phyloP scores from a whole-genome alignment of 495 filamentous ascomycete genomes.

The Podospora conica region DNA sequence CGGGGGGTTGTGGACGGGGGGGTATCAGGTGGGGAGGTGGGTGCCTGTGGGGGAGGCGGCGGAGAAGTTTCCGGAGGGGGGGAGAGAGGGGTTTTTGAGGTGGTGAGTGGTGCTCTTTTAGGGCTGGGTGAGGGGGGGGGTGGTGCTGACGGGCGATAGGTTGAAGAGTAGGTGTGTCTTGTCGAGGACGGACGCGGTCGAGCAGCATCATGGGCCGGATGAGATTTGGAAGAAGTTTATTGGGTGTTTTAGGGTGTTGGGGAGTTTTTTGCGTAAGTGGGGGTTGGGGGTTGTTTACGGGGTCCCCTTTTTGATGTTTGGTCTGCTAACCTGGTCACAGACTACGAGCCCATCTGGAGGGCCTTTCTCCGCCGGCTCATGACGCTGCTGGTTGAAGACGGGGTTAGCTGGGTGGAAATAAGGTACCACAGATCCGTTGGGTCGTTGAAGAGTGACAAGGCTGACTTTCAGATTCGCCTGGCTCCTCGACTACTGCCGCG shows the following conservation, averaged over 20 bases:
- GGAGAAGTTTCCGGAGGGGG: slow-evolving; percentile 63
- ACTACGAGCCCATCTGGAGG: slow-evolving; percentile 89
- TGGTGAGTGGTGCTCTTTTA: slow-evolving; percentile 32
- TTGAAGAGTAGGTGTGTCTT: slow-evolving; percentile 67
- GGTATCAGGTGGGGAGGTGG: slow-evolving; percentile 51
- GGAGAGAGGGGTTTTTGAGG: slow-evolving; percentile 60
- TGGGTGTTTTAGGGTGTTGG: slow-evolving; percentile 61
- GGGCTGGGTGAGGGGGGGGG: too few species aligned
- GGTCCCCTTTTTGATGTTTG: neutral
- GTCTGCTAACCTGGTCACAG: neutral
- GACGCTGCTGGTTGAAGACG: slow-evolving; percentile 62
- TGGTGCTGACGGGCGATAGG: slow-evolving; percentile 32
- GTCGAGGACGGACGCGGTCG: slow-evolving; percentile 61
- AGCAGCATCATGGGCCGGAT: slow-evolving; percentile 73
- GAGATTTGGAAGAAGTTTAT: slow-evolving; percentile 75
- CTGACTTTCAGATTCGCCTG: slow-evolving; percentile 46
- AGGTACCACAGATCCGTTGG: slow-evolving; percentile 20
- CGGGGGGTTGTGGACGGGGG: slow-evolving; percentile 5
- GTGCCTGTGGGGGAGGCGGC: slow-evolving; percentile 61
- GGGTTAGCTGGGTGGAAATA: slow-evolving; percentile 74
- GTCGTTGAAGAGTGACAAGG: neutral
- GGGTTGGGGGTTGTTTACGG: neutral
- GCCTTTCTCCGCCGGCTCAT: slow-evolving; percentile 64
- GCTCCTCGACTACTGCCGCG: slow-evolving; percentile 51
- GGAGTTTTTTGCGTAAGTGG: slow-evolving; percentile 52